Base-by-base conservation (phyloP, 2,329 filamentous ascomycete species). In the Fusarium torreyae region DNA sequence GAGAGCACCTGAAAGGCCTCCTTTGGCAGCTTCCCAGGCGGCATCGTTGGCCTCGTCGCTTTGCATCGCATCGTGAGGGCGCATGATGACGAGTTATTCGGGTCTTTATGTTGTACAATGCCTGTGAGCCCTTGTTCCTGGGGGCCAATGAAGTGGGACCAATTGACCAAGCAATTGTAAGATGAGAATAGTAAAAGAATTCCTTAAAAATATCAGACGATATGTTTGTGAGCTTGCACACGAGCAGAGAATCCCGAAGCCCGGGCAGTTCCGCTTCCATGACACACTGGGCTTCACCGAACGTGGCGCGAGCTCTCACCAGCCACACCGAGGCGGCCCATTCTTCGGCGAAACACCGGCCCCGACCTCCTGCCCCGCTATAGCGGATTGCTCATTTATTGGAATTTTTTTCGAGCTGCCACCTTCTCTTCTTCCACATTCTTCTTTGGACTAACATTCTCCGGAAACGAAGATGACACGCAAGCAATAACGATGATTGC, bases 11-110 rank as follows among this genome's bases (percentile, higher is more conserved):
- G 85, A 80, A 33, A 87, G 79, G 18, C 91, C 92, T 36, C 92
- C 93, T 66, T 85, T 85, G 4, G 85, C 85, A 36, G 91, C 92
- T 74, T 92, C 91, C 88, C 90, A 91, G 42, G 91, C 89, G 46
- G 92, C 92, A 58, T 87, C 84, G 67, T 87, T 87, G 50, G 91
- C 88, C 77, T 95, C 92, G 42, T 88, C 87, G 70, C 87, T 88
- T 52, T 87, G 87, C 75, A 91, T 81, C 66, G 84, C 85, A 71
- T 87, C 88, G 80, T 66, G 64, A 39, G 62, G 6, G 42, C 71
- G 71, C 74, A 75, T 74, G 20, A 61, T 73, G 57, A 55, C 24
- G 49, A 31, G 22, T 54, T 57, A 53, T 31, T 48, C 50, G 28
- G 40, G 31, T 26, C 28, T 46, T n/a, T 48, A 20, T 26, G 18